These are phyloP conservation scores for Udeniomyces megalosporus DNA, from an alignment of 768 basidiomycete species.

Conservation along the genomic window DNA sequence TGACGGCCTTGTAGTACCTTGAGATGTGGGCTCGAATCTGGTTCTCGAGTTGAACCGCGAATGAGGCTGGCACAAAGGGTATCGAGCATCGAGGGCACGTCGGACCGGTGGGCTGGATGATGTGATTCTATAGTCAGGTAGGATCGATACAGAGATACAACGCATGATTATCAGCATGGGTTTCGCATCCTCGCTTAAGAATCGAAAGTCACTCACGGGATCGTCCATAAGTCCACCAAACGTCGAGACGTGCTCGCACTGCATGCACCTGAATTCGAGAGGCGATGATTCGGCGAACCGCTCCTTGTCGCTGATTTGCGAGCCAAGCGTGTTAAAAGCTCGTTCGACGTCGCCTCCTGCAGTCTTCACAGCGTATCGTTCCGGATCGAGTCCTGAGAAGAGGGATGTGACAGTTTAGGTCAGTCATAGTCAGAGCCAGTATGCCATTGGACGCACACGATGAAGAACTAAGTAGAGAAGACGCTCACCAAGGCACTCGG, in stretches of 20 bases:
- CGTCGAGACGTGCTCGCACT: constrained; percentile 41
- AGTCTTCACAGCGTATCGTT: constrained; percentile 23
- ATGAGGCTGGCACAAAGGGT: constrained; percentile 40
- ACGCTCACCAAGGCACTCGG: constrained; percentile 79
- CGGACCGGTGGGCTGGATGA: constrained; percentile 50
- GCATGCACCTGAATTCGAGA: constrained; percentile 58
- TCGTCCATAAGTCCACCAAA: constrained; percentile 31
- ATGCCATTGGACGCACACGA: not conserved
- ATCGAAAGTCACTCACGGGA: constrained; percentile 20
- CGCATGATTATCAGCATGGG: too few relatives aligned
- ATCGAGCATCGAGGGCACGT: constrained; percentile 52
- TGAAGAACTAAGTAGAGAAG: not conserved
- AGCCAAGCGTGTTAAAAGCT: constrained; percentile 64
- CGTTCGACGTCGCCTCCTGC: constrained; percentile 38
- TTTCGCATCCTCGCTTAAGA: too few relatives aligned
- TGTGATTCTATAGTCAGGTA: constrained; percentile 38
- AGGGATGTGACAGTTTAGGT: constrained; percentile 19
- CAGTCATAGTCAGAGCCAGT: constrained; percentile 5
- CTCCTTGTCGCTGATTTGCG: constrained; percentile 71
- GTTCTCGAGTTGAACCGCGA: constrained; percentile 69
- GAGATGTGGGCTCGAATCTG: constrained; percentile 64
- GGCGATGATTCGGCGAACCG: constrained; percentile 63
- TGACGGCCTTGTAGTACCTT: constrained; percentile 80
- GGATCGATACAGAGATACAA: not conserved
- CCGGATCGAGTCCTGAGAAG: constrained; percentile 27